Evolutionary conservation across 2,329 filamentous ascomycete species (phyloP), one percentile per base, ranked within the genome.

Genomic region (Cryphonectria carpinicola): DNA sequence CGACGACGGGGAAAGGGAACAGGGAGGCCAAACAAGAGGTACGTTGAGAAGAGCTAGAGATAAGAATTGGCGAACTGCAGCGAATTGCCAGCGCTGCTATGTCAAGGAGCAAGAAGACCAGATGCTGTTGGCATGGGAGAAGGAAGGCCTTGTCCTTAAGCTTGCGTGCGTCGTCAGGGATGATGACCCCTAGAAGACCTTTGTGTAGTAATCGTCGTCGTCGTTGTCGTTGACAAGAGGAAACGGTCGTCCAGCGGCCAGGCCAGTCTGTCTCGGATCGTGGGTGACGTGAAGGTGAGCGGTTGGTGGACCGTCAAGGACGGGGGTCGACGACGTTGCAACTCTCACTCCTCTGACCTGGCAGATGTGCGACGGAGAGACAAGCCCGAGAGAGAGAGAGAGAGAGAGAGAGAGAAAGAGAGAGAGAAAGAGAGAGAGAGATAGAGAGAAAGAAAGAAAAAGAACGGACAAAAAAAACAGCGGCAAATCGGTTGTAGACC

Each of bases 81-180:
- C 46, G 19, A 49, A 8, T 10, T 49, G 46, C 46, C 46, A 49
- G 46, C 46, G 28, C 64, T 65, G 43, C 46, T 52, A 65, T 52
- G 28, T 46, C 64, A 22, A 6, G 4, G 46, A n/a, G 46, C 46
- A 10, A 49, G 46, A 49, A 3, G 46, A 49, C n/a, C 7, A 3
- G 46, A 49, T 49, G 22, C 46, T 49, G 6, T 49, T 11, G 19
- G 46, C 46, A 49, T 49, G 46, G 8, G 46, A 49, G 46, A 49
- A 49, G 46, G 11, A 49, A n/a, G 46, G 7, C n/a, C 19, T 49
- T 49, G 22, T 49, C 22, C 22, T 49, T 8, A 49, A 49, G 6
- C n/a, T 49, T 22, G 19, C 2, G 46, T 10, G 46, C 46, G 22
- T 49, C 22, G 6, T n/a, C 8, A 8, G 43, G 19, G 43, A 22